Evolutionary conservation across 495 filamentous ascomycete species (phyloP).

Genomic region (Penicillium psychrofluorescens): DNA sequence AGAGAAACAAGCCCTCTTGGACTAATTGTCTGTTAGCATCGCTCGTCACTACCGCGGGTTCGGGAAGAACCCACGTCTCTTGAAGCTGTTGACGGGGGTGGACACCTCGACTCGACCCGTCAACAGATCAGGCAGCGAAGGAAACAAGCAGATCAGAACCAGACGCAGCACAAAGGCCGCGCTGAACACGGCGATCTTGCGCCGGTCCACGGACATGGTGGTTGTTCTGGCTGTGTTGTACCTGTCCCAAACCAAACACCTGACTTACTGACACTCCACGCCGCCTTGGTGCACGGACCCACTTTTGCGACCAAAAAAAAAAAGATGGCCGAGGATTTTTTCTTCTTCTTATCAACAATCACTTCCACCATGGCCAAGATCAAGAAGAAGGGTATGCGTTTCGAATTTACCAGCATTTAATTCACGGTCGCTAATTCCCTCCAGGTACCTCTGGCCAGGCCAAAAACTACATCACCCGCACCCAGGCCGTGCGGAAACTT

Average conservation of each 20-base stretch:
- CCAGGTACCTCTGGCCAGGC: constrained; percentile 80
- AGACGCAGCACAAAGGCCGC: constrained; percentile 75
- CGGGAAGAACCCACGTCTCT: constrained; percentile 60
- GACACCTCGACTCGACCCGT: constrained; percentile 93
- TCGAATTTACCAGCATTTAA: background rate
- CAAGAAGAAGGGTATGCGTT: constrained; percentile 76
- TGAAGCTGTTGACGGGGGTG: constrained; percentile 95
- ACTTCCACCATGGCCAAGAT: constrained; percentile 62
- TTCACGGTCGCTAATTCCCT: constrained; percentile 12
- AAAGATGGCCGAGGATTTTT: constrained; percentile 34
- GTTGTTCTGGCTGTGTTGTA: constrained; percentile 2
- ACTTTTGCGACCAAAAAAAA: constrained; percentile 26
- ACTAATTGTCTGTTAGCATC: constrained; percentile 45
- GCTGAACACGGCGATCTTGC: constrained; percentile 67
- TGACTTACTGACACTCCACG: constrained; percentile 16
- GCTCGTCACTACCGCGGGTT: background rate
- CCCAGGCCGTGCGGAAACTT: constrained; percentile 92
- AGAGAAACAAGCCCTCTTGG: constrained; percentile 93
- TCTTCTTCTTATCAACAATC: constrained; percentile 26
- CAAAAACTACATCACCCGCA: constrained; percentile 97
- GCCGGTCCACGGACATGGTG: constrained; percentile 59
- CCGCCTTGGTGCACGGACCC: constrained; percentile 33
- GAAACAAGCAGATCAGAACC: constrained; percentile 72
- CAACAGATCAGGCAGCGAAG: constrained; percentile 75
- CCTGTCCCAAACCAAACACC: constrained; percentile 7